These are phyloP conservation scores for Venturia asperata DNA, from an alignment of 2,329 filamentous ascomycete genomes.

Conservation along the genomic window DNA sequence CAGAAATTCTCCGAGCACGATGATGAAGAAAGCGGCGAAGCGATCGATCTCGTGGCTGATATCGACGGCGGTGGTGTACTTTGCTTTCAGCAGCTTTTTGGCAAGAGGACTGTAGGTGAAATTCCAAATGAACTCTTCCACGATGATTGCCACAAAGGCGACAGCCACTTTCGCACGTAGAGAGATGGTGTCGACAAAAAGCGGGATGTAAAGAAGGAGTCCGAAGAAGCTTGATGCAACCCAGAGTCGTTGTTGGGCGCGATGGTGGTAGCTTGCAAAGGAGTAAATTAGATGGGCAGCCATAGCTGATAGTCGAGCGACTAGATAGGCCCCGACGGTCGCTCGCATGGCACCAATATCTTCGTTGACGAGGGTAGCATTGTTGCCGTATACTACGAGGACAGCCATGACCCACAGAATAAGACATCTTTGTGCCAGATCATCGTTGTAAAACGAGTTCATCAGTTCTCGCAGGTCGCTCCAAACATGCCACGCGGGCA, in stretches of 20 bases:
- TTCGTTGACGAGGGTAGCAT: conserved; percentile 39
- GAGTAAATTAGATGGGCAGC: conserved; percentile 36
- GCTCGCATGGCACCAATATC: conserved; percentile 41
- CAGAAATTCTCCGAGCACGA: conserved; percentile 46
- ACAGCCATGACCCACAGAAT: conserved; percentile 48
- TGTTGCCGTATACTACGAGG: conserved; percentile 44
- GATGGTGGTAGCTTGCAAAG: conserved; percentile 43
- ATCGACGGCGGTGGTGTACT: conserved; percentile 44
- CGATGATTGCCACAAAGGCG: conserved; percentile 37
- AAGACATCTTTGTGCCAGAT: conserved; percentile 41
- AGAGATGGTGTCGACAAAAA: conserved; percentile 39
- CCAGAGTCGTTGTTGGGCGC: conserved; percentile 41
- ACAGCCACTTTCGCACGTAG: conserved; percentile 38
- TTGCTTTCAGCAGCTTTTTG: conserved; percentile 37
- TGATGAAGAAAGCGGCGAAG: conserved; percentile 47
- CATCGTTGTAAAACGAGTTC: conserved; percentile 49
- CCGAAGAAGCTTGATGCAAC: conserved; percentile 37
- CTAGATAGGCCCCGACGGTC: conserved; percentile 42
- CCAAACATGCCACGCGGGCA: conserved; percentile 47
- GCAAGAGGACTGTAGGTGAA: conserved; percentile 41
- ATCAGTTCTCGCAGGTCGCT: conserved; percentile 45
- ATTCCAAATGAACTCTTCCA: conserved; percentile 40
- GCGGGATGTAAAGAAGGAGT: conserved; percentile 38
- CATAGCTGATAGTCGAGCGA: conserved; percentile 35
- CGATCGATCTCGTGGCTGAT: conserved; percentile 46